A percentile compares a stretch with the other conserved stretches of the same genome.
These are phyloP conservation scores for Fraxinus dipetala DNA, from an alignment of 305 asterid species.

Conservation along the genomic window DNA sequence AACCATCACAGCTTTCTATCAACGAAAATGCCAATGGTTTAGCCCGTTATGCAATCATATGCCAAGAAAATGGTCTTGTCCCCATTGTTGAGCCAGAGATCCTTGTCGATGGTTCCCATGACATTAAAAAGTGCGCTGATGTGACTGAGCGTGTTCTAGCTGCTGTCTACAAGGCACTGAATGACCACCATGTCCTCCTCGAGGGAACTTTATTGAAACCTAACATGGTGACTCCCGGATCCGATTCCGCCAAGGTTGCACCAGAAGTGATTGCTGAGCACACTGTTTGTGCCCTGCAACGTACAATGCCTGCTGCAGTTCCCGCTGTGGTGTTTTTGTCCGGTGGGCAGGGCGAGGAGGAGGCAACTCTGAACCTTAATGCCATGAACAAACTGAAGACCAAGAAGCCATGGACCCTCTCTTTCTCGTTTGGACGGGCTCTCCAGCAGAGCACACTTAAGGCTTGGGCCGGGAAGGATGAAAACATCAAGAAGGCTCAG, in stretches of 20 bases:
- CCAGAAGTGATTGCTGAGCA: slow-evolving; percentile 61
- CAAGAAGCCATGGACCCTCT: slow-evolving; percentile 48
- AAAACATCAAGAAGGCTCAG: slow-evolving; percentile 52
- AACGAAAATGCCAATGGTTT: slow-evolving; percentile 53
- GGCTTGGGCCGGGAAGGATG: slow-evolving; percentile 47
- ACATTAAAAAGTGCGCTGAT: slow-evolving; percentile 55
- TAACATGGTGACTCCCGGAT: slow-evolving; percentile 58
- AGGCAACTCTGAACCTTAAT: slow-evolving; percentile 61
- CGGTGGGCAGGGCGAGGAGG: slow-evolving; percentile 72
- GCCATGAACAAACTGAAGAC: slow-evolving; percentile 60
- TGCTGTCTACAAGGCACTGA: slow-evolving; percentile 64
- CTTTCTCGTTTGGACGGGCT: slow-evolving; percentile 51
- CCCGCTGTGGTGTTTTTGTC: slow-evolving; percentile 53
- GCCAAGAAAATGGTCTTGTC: slow-evolving; percentile 67
- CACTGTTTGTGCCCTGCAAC: slow-evolving; percentile 47
- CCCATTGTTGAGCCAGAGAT: slow-evolving; percentile 74
- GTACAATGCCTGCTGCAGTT: slow-evolving; percentile 49
- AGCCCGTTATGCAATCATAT: slow-evolving; percentile 33
- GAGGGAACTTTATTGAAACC: slow-evolving; percentile 50
- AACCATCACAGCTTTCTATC: slow-evolving; percentile 53
- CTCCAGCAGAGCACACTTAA: slow-evolving; percentile 51
- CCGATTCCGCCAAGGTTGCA: slow-evolving; percentile 46
- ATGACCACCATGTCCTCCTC: slow-evolving; percentile 63
- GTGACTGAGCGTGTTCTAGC: slow-evolving; percentile 65
- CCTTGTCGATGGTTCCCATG: slow-evolving; percentile 62